Evolutionary conservation across 2,329 filamentous ascomycete genomes (phyloP).

Genomic region (Septoria linicola): DNA sequence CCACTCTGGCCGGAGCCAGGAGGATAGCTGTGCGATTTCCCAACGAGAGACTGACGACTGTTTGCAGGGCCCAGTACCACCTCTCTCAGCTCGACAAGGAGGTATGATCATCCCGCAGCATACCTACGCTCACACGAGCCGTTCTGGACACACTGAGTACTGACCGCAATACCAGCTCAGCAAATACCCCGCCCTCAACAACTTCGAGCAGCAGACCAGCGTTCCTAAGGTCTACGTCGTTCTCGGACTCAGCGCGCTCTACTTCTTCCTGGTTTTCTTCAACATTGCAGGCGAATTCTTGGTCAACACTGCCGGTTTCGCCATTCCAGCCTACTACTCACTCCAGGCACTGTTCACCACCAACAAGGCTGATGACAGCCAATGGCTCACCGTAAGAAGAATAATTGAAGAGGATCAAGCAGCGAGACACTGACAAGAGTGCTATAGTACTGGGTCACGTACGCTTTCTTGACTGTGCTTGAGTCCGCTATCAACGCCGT

Average conservation of each 20-base stretch:
- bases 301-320: constrained; percentile 81
- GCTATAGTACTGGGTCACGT: constrained; percentile 78
- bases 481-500: constrained; percentile 82
- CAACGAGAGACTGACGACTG: constrained; percentile 19
- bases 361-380: constrained; percentile 74
- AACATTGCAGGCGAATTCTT: constrained; percentile 87
- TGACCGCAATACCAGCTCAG: constrained; percentile 59
- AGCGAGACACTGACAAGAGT: constrained; percentile 16
- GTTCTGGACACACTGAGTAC: background rate
- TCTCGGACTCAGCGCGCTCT: constrained; percentile 72
- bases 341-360: constrained; percentile 71
- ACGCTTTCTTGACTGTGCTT: constrained; percentile 75
- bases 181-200: constrained; percentile 79
- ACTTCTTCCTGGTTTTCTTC: constrained; percentile 90
- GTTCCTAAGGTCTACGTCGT: constrained; percentile 83
- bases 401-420: background rate
- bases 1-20: background rate
- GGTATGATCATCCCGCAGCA: constrained; percentile 48
- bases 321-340: constrained; percentile 82
- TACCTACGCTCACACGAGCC: background rate
- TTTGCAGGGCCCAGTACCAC: constrained; percentile 51
- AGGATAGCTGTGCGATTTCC: constrained; percentile 8
- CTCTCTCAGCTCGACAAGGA: constrained; percentile 79
- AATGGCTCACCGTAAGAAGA: constrained; percentile 61
- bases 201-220: constrained; percentile 79